A percentile compares a stretch with the other conserved stretches of the same genome.
These are phyloP conservation scores for Didymella segeticola DNA, from an alignment of 2,329 filamentous ascomycete species.

Conservation along the genomic window DNA sequence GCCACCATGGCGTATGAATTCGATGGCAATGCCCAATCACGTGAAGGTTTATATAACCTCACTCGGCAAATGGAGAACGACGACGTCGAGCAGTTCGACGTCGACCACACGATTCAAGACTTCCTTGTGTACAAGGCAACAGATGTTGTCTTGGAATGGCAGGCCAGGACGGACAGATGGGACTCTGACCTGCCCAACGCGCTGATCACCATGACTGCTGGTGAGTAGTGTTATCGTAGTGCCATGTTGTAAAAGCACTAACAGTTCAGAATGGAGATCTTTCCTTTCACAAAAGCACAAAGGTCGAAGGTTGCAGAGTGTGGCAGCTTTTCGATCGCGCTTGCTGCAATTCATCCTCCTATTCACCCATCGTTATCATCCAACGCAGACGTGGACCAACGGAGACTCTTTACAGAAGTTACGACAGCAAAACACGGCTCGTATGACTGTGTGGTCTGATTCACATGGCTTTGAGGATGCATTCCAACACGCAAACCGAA, in stretches of 20 bases:
- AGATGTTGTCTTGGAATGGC: slow-evolving; percentile 50
- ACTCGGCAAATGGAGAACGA: slow-evolving; percentile 45
- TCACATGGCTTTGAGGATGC: slow-evolving; percentile 28
- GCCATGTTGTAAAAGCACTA: background rate
- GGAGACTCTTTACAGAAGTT: slow-evolving; percentile 44
- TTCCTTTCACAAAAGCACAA: slow-evolving; percentile 53
- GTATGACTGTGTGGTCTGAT: slow-evolving; percentile 25
- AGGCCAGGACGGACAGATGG: slow-evolving; percentile 35
- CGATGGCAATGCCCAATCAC: slow-evolving; percentile 26
- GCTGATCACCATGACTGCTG: slow-evolving; percentile 43
- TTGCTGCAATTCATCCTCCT: slow-evolving; percentile 57
- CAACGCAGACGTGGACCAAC: slow-evolving; percentile 48
- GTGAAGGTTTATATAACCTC: slow-evolving; percentile 40
- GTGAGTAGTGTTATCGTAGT: slow-evolving; percentile 22
- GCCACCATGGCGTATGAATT: slow-evolving; percentile 25
- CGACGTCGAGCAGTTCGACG: slow-evolving; percentile 52
- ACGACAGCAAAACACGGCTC: slow-evolving; percentile 45
- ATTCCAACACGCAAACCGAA: slow-evolving; percentile 17
- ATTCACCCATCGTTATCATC: slow-evolving; percentile 53
- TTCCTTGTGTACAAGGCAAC: slow-evolving; percentile 60
- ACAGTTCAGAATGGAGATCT: slow-evolving; percentile 50
- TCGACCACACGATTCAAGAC: slow-evolving; percentile 64
- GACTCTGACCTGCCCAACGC: slow-evolving; percentile 43
- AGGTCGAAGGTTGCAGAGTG: slow-evolving; percentile 42
- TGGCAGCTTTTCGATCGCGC: slow-evolving; percentile 57